Evolutionary conservation across 257 asterid species (phyloP).

Genomic region (Rhazya stricta): DNA sequence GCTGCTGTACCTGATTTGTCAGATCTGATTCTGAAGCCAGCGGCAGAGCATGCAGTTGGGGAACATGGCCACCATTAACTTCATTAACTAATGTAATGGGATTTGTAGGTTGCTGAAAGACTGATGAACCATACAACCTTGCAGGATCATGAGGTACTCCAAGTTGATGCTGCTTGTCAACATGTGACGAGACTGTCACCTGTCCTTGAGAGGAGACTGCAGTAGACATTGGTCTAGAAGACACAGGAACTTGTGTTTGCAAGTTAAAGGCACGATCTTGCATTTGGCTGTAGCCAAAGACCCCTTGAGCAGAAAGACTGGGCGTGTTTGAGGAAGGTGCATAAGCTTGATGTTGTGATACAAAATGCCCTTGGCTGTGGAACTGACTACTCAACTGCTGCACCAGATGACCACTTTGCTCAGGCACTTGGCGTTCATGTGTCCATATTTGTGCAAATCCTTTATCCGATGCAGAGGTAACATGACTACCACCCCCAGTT

Average conservation of each 20-base stretch:
- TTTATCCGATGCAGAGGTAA: conserved; percentile 38
- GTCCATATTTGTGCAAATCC: conserved; percentile 46
- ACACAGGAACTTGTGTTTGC: conserved; percentile 36
- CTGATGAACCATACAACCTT: conserved; percentile 47
- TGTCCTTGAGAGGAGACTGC: conserved; percentile 43
- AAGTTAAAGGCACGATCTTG: conserved; percentile 35
- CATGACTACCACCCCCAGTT: conserved; percentile 30
- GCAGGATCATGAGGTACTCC: conserved; percentile 49
- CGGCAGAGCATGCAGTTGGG: conserved; percentile 44
- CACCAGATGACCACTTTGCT: conserved; percentile 36
- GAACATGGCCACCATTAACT: conserved; percentile 32
- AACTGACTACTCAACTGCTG: conserved; percentile 45
- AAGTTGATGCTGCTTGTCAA: conserved; percentile 48
- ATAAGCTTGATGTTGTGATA: conserved; percentile 43
- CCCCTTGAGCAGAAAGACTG: conserved; percentile 38
- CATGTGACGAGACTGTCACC: conserved; percentile 33
- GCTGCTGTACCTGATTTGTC: conserved; percentile 48
- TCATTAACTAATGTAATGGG: conserved; percentile 43
- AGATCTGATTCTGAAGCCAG: conserved; percentile 38
- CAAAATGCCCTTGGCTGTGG: conserved; percentile 43
- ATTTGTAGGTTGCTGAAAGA: conserved; percentile 48
- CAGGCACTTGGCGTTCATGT: conserved; percentile 36
- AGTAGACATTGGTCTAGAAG: conserved; percentile 41
- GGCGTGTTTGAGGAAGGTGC: conserved; percentile 30
- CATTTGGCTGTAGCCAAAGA: conserved; percentile 37